Conservation (phyloP, 2,329 filamentous ascomycete genomes). For the Canariomyces notabilis region DNA sequence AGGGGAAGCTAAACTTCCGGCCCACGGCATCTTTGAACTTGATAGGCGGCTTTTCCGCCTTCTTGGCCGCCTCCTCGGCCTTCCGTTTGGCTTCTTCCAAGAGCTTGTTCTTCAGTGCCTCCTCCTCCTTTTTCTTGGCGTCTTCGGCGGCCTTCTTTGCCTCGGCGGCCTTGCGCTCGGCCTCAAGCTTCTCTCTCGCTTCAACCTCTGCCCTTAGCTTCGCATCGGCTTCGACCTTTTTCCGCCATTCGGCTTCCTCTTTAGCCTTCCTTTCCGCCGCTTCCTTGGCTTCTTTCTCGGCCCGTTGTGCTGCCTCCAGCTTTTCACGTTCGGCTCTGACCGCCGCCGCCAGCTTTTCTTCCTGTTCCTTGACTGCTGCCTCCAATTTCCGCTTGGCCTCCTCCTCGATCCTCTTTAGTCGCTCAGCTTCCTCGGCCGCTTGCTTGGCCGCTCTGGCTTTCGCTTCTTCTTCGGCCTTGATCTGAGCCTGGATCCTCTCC, state of each 20-base stretch:
- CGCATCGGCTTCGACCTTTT: constrained; percentile 36
- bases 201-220: constrained; percentile 42
- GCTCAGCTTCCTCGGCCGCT: constrained; percentile 38
- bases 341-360: constrained; percentile 32
- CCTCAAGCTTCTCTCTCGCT: constrained; percentile 38
- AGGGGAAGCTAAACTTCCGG: constrained; percentile 89
- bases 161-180: constrained; percentile 34
- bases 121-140: constrained; percentile 51
- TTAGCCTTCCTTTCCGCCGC: constrained; percentile 33
- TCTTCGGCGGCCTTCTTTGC: constrained; percentile 47
- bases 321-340: constrained; percentile 35
- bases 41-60: constrained; percentile 66
- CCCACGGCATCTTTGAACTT: constrained; percentile 89
- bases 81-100: constrained; percentile 44
- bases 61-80: constrained; percentile 39
- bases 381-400: constrained; percentile 33
- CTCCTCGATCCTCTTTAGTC: constrained; percentile 36
- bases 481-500: constrained; percentile 43
- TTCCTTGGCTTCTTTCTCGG: constrained; percentile 35
- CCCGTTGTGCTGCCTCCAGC: constrained; percentile 33
- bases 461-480: constrained; percentile 38
- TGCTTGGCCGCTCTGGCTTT: constrained; percentile 45
- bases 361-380: constrained; percentile 31
- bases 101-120: constrained; percentile 47
- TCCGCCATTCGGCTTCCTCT: constrained; percentile 38